These are phyloP conservation scores for Pseudonitzschia multiseries DNA, from an alignment of 108 stramenopile genomes.

Conservation along the genomic window DNA sequence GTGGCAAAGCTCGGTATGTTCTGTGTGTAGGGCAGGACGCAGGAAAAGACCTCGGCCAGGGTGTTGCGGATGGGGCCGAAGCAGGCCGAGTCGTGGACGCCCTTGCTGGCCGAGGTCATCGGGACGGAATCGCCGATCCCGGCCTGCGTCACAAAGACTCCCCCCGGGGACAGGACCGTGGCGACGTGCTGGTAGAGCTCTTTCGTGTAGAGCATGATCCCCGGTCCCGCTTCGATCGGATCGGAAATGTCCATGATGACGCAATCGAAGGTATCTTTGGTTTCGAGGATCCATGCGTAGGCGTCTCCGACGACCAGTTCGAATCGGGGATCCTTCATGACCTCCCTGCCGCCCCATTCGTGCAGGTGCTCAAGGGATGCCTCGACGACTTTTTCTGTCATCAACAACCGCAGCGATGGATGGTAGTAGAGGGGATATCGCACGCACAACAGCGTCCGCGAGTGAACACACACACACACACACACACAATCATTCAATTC, in stretches of 20 bases:
- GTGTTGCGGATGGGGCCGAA: conserved; percentile 86
- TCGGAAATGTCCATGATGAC: conserved; percentile 90
- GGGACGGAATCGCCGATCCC: conserved; percentile 64
- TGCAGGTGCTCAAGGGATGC: conserved; percentile 70
- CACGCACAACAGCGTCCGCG: too few relatives aligned
- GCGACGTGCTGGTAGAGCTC: conserved; percentile 84
- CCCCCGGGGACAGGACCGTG: conserved; percentile 44
- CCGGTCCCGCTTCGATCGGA: conserved; percentile 92
- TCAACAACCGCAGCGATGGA: background rate
- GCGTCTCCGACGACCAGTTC: conserved; percentile 78
- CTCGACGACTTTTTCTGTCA: conserved; percentile 55
- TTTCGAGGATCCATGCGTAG: conserved; percentile 51
- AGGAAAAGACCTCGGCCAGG: conserved; percentile 65
- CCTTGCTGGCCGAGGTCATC: conserved; percentile 30
- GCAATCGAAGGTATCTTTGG: conserved; percentile 68
- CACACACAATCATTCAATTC: too few relatives aligned
- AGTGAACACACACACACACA: too few relatives aligned
- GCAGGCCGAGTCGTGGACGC: conserved; percentile 54
- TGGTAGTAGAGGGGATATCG: too few relatives aligned
- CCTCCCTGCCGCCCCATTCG: conserved; percentile 82
- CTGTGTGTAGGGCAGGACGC: conserved; percentile 74
- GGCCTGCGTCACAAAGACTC: conserved; percentile 88
- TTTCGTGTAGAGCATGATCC: conserved; percentile 86
- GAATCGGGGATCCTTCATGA: conserved; percentile 59
- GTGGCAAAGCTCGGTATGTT: conserved; percentile 85